phyloP scores from a whole-genome alignment of 1,139 yeast genomes.

The Magnusiomyces fungicola region DNA sequence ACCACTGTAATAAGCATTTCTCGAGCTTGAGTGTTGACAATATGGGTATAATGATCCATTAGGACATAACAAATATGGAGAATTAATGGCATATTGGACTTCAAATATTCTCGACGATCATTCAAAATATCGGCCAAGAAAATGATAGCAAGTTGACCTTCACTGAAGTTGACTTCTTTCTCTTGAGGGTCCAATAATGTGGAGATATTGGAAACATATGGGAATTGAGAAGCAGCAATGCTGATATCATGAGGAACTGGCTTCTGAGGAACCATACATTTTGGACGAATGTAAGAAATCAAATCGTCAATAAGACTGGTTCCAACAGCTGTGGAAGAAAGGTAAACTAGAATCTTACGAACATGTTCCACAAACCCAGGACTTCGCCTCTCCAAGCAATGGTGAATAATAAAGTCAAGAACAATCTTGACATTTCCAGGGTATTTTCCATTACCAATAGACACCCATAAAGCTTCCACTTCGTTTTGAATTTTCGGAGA shows the following conservation, averaged over 20 bases:
- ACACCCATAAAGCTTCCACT: conserved; percentile 92
- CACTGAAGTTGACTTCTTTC: conserved; percentile 72
- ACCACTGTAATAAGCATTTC: conserved; percentile 68
- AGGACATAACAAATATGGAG: conserved; percentile 76
- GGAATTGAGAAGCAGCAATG: conserved; percentile 37
- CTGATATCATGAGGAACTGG: conserved; percentile 30
- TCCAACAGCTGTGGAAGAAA: conserved; percentile 57
- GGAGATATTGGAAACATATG: conserved; percentile 70
- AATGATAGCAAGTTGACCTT: conserved; percentile 80
- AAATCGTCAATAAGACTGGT: conserved; percentile 55
- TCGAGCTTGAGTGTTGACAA: conserved; percentile 81
- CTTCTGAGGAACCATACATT: conserved; percentile 74
- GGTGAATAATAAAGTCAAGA: conserved; percentile 58
- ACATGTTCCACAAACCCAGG: conserved; percentile 71
- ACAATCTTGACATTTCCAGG: conserved; percentile 65
- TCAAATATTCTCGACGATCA: conserved; percentile 32
- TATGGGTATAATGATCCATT: conserved; percentile 75
- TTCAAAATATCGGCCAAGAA: conserved; percentile 74
- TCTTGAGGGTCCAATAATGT: conserved; percentile 44
- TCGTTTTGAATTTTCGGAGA: conserved; percentile 71
- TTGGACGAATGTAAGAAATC: conserved; percentile 67
- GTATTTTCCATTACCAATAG: conserved; percentile 66
- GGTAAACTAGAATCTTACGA: conserved; percentile 70
- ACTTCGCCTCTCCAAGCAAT: conserved; percentile 65
- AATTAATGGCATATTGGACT: conserved; percentile 55